Evolutionary conservation across 345 rosid genomes (phyloP).

Genomic region (Eucalyptus paniculata): DNA sequence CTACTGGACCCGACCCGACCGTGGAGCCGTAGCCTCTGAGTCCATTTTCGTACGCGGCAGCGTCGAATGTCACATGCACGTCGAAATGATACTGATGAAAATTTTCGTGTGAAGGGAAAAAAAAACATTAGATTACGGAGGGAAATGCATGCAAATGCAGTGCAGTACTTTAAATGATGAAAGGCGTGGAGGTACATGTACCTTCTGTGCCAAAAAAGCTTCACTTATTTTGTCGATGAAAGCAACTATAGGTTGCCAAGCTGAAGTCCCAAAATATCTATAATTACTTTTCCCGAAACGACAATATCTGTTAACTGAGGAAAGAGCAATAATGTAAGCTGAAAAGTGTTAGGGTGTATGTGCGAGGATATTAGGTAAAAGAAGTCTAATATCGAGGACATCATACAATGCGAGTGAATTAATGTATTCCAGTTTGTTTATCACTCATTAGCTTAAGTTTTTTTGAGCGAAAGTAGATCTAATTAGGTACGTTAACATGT

Average conservation of each 20-base stretch:
- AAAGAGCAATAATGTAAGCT: background rate
- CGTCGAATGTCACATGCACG: slow-evolving; percentile 2
- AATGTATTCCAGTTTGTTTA: background rate
- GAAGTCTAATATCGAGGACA: background rate
- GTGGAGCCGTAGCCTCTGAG: slow-evolving; percentile 2
- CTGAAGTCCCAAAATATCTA: background rate
- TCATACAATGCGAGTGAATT: background rate
- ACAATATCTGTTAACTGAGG: background rate
- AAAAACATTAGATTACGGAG: background rate
- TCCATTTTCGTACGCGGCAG: slow-evolving; percentile 32
- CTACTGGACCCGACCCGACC: slow-evolving; percentile 2
- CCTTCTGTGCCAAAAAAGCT: background rate
- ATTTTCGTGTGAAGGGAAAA: background rate
- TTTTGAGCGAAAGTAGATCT: fast-evolving
- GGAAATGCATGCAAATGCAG: background rate
- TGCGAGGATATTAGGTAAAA: background rate
- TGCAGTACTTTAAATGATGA: background rate
- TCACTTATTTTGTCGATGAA: background rate
- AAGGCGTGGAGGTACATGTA: background rate
- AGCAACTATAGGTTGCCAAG: background rate
- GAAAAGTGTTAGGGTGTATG: background rate
- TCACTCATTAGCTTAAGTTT: background rate
- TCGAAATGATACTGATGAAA: background rate
- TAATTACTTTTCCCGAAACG: background rate
- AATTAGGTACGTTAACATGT: fast-evolving